Evolutionary conservation across 306 rosid genomes (phyloP).

Genomic region (Lotus japonicus): DNA sequence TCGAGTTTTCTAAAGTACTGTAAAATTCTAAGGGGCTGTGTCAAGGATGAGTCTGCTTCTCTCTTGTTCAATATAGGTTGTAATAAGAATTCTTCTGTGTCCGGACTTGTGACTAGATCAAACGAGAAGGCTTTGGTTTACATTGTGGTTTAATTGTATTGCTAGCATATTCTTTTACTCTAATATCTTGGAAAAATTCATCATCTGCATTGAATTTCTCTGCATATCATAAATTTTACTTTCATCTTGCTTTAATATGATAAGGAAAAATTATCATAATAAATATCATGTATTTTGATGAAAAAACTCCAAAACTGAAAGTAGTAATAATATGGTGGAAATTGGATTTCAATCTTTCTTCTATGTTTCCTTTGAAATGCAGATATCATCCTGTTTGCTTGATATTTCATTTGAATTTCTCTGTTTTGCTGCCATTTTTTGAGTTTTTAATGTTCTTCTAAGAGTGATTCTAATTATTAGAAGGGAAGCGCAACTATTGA

Average conservation of each 20-base stretch:
- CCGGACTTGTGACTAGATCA: not conserved
- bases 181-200: not conserved
- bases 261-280: not conserved
- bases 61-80: not conserved
- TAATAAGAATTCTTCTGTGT: not conserved
- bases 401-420: conserved; percentile 2
- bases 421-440: not conserved
- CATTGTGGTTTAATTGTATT: conserved; percentile 14
- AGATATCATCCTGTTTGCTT: not conserved
- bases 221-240: not conserved
- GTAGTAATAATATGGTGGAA: not conserved
- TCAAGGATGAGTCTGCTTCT: not conserved
- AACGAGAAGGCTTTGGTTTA: conserved; percentile 19
- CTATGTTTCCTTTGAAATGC: not conserved
- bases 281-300: not conserved
- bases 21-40: not conserved
- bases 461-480: conserved; percentile 31
- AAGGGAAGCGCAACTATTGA: conserved; percentile 61
- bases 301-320: not conserved
- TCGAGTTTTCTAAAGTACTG: too few species aligned
- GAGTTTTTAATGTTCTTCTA: conserved; percentile 3
- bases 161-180: not conserved
- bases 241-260: not conserved
- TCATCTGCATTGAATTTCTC: not conserved
- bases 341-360: not conserved